phyloP scores from a whole-genome alignment of 2,329 filamentous ascomycete species.

The Stagonosporopsis rhizophila region DNA sequence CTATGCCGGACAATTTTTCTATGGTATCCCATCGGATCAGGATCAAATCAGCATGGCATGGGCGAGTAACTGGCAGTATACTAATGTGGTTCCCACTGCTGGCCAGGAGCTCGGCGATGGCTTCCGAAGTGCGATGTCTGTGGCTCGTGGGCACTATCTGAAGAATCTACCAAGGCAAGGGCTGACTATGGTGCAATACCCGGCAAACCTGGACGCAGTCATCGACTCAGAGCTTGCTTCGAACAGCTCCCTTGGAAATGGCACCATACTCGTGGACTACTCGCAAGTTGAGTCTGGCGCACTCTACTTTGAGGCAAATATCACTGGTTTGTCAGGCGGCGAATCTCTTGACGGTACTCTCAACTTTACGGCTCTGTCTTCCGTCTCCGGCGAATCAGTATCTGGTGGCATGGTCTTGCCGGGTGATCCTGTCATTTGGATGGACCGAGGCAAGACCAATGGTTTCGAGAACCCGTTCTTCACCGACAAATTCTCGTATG shows the following conservation, averaged over 20 bases:
- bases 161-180: conserved; percentile 60
- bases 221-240: conserved; percentile 54
- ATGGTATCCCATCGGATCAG: conserved; percentile 49
- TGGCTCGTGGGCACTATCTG: conserved; percentile 62
- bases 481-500: conserved; percentile 60
- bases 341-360: conserved; percentile 50
- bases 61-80: conserved; percentile 68
- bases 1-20: conserved; percentile 65
- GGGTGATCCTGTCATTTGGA: conserved; percentile 54
- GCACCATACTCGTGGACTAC: conserved; percentile 60
- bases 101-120: conserved; percentile 51
- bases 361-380: conserved; percentile 62
- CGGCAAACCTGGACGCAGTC: conserved; percentile 59
- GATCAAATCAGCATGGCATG: conserved; percentile 61
- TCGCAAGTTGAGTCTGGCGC: conserved; percentile 58
- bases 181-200: conserved; percentile 59
- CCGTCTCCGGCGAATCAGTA: conserved; percentile 58
- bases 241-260: conserved; percentile 57
- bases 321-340: conserved; percentile 52
- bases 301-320: conserved; percentile 62
- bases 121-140: conserved; percentile 61
- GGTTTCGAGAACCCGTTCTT: conserved; percentile 64
- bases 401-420: conserved; percentile 57
- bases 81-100: conserved; percentile 61
- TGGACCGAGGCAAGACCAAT: conserved; percentile 58